Conservation (phyloP, 345 rosid genomes). For the Acer negundo region DNA sequence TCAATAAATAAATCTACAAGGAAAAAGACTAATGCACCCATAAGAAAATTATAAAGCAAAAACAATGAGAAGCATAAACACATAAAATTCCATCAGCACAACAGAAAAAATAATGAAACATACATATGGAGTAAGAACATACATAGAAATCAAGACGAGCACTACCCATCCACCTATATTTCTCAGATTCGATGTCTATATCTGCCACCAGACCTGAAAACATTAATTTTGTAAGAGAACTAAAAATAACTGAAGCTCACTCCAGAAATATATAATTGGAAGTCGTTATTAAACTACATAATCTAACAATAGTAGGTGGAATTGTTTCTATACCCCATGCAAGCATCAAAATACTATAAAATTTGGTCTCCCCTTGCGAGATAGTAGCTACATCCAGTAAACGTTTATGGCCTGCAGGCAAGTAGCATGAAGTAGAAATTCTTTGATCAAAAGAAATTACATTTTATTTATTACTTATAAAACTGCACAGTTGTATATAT, state of each 20-base stretch:
- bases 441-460: slow-evolving; percentile 6
- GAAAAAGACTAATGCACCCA: neutral
- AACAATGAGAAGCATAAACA: neutral
- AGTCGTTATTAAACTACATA: neutral
- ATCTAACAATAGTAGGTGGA: slow-evolving; percentile 9
- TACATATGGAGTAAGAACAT: slow-evolving; percentile 29
- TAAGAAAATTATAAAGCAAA: neutral
- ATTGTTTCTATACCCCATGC: slow-evolving; percentile 74
- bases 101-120: neutral
- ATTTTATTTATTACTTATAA: neutral
- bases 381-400: slow-evolving; percentile 85
- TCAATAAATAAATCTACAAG: neutral
- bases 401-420: slow-evolving; percentile 62
- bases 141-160: slow-evolving; percentile 84
- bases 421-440: slow-evolving; percentile 18
- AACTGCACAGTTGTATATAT: neutral
- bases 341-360: slow-evolving; percentile 87
- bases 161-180: slow-evolving; percentile 96
- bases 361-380: slow-evolving; percentile 65
- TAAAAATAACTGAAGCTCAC: slow-evolving; percentile 4
- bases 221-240: slow-evolving; percentile 5
- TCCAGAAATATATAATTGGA: slow-evolving; percentile 10
- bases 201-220: slow-evolving; percentile 88
- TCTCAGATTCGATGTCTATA: slow-evolving; percentile 94
- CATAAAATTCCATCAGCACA: neutral